These are phyloP conservation scores for Hypoxylon sp. DNA, from an alignment of 2,329 filamentous ascomycete genomes.

Conservation along the genomic window DNA sequence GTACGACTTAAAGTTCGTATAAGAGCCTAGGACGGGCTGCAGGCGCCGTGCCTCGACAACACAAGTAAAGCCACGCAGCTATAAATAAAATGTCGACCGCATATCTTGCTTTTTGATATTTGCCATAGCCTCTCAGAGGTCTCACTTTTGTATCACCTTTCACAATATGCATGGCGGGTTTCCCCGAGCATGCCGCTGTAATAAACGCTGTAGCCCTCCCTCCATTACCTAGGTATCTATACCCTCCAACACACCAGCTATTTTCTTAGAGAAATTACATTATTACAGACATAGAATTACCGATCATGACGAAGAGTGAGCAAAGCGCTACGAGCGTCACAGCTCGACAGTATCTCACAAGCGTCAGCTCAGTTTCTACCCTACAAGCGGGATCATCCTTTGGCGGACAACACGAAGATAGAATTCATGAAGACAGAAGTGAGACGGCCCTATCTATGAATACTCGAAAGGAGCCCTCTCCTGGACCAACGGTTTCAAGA, in stretches of 20 bases:
- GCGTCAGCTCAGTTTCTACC: neutral
- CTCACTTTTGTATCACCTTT: too few species aligned
- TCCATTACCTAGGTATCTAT: too few species aligned
- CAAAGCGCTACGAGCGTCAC: neutral
- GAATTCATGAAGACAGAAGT: neutral
- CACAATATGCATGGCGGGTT: neutral
- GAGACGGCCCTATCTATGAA: neutral
- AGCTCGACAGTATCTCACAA: neutral
- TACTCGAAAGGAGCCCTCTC: neutral
- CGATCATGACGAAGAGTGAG: neutral
- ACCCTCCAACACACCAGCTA: too few species aligned
- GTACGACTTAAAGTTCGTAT: too few species aligned
- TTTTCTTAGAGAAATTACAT: too few species aligned
- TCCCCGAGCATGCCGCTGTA: neutral
- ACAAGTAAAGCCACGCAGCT: too few species aligned
- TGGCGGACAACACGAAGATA: neutral
- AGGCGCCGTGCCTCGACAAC: too few species aligned
- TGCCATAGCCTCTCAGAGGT: too few species aligned
- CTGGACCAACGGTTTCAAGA: neutral
- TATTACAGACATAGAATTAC: neutral
- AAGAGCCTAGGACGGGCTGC: too few species aligned
- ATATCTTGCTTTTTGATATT: too few species aligned
- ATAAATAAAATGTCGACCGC: too few species aligned
- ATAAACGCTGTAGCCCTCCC: too few species aligned
- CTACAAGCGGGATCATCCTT: neutral